Evolutionary conservation across 1,284 basidiomycete species (phyloP).

Genomic region (Abortiporus biennis): DNA sequence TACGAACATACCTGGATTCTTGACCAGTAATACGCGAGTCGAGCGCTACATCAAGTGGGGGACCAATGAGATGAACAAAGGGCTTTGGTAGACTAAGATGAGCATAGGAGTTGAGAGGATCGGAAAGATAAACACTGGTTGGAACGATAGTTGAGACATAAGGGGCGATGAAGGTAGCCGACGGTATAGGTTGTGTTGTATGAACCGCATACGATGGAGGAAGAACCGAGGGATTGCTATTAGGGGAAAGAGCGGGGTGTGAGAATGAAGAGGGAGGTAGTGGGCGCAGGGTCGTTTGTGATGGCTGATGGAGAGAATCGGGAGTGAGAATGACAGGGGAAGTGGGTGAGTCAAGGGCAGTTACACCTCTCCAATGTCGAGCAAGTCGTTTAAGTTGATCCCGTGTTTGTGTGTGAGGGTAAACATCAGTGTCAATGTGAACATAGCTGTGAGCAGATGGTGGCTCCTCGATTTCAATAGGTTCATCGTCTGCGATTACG

Average conservation of each 20-base stretch:
- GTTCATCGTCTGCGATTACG: constrained; percentile 35
- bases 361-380: constrained; percentile 60
- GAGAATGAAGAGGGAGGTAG: constrained; percentile 28
- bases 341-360: constrained; percentile 42
- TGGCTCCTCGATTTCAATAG: constrained; percentile 44
- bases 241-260: constrained; percentile 29
- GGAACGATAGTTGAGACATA: constrained; percentile 56
- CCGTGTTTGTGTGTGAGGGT: constrained; percentile 46
- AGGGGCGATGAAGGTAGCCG: constrained; percentile 45
- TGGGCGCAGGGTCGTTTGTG: constrained; percentile 28
- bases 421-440: constrained; percentile 44
- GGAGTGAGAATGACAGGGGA: constrained; percentile 27
- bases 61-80: constrained; percentile 77
- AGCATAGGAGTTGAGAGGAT: constrained; percentile 66
- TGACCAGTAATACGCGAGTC: constrained; percentile 81
- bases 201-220: constrained; percentile 46
- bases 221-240: constrained; percentile 33
- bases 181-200: constrained; percentile 44
- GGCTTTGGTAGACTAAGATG: constrained; percentile 69
- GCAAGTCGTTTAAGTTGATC: constrained; percentile 52
- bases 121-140: constrained; percentile 54
- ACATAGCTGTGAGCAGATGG: constrained; percentile 30
- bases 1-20: constrained; percentile 72
- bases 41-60: constrained; percentile 76
- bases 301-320: constrained; percentile 9